phyloP scores from a whole-genome alignment of 2,329 filamentous ascomycete genomes.

The Ophiobolus disseminans region DNA sequence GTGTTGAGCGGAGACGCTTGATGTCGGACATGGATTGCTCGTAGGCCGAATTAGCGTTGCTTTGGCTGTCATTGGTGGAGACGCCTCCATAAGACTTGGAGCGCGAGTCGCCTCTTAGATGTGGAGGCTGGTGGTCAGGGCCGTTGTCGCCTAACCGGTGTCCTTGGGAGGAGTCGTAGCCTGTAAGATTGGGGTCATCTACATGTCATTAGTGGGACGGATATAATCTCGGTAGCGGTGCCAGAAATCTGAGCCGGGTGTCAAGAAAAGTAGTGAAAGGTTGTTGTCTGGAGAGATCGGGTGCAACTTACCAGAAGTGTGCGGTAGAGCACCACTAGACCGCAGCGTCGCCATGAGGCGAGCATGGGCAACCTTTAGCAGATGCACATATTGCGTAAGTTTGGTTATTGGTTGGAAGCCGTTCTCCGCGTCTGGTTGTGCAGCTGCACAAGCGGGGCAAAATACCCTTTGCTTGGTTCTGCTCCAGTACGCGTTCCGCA shows the following conservation, averaged over 20 bases:
- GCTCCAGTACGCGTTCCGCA: constrained; percentile 76
- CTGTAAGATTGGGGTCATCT: constrained; percentile 73
- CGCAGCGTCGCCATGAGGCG: constrained; percentile 86
- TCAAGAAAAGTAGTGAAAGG: constrained; percentile 39
- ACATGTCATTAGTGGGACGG: constrained; percentile 40
- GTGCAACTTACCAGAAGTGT: constrained; percentile 64
- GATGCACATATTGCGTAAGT: constrained; percentile 91
- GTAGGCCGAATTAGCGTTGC: constrained; percentile 70
- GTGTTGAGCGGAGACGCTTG: constrained; percentile 85
- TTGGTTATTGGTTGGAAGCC: constrained; percentile 80
- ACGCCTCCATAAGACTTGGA: constrained; percentile 77
- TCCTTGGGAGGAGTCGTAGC: constrained; percentile 71
- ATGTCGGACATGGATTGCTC: constrained; percentile 98
- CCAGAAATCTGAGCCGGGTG: constrained; percentile 38
- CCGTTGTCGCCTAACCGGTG: constrained; percentile 60
- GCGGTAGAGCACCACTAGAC: constrained; percentile 79
- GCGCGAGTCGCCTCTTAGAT: constrained; percentile 70
- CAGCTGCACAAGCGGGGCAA: constrained; percentile 71
- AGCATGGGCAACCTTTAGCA: constrained; percentile 89
- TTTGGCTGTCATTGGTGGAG: constrained; percentile 59
- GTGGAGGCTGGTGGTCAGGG: constrained; percentile 58
- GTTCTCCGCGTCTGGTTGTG: constrained; percentile 62
- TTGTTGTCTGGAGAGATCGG: constrained; percentile 19
- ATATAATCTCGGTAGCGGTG: constrained; percentile 39
- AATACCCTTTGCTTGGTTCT: constrained; percentile 71